Evolutionary conservation across 257 asterid genomes (phyloP).

Genomic region (Nicotiana tomentosiformis): DNA sequence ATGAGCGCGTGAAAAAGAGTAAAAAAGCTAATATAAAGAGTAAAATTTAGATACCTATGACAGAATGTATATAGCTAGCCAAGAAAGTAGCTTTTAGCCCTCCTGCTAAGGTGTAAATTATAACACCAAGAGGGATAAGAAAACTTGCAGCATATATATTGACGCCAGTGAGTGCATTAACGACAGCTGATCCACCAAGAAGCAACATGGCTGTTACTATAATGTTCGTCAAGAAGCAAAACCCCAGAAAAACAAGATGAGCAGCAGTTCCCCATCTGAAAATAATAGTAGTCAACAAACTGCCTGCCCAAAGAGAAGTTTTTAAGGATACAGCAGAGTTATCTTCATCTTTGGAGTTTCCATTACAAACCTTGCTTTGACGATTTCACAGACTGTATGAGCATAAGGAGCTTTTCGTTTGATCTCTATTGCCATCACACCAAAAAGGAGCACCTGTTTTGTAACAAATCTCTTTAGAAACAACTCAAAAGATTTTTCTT

Average conservation of each 20-base stretch:
- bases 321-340: background rate
- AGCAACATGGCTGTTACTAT: constrained; percentile 95
- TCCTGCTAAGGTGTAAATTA: constrained; percentile 84
- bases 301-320: no score
- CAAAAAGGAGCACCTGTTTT: constrained; percentile 74
- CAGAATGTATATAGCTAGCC: constrained; percentile 92
- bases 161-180: constrained; percentile 87
- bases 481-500: background rate
- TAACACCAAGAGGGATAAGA: constrained; percentile 84
- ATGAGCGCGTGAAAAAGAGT: background rate
- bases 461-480: background rate
- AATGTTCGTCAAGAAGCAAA: constrained; percentile 87
- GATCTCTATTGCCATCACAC: constrained; percentile 91
- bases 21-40: background rate
- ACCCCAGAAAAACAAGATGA: constrained; percentile 68
- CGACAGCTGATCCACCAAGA: constrained; percentile 93
- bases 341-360: background rate
- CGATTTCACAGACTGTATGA: constrained; percentile 87
- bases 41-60: constrained; percentile 39
- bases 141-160: constrained; percentile 90
- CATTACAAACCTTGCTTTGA: constrained; percentile 63
- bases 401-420: constrained; percentile 91
- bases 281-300: background rate
- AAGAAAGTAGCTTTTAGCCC: constrained; percentile 91
- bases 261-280: constrained; percentile 92